Evolutionary conservation across 2,329 filamentous ascomycete species (phyloP).

Genomic region (Elsinoe australis): DNA sequence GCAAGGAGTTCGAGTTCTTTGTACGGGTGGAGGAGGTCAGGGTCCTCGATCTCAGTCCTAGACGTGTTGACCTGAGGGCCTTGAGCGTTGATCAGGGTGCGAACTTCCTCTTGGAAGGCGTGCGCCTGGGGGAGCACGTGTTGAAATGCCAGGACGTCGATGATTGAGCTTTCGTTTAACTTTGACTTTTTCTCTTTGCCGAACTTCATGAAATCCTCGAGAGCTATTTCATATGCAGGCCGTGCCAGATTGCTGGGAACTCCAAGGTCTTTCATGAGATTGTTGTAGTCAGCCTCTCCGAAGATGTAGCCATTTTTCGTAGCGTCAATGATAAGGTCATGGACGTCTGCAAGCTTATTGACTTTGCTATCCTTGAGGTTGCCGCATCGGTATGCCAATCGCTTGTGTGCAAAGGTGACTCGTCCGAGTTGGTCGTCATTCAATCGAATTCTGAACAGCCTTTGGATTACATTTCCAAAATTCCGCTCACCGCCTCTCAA

Average conservation of each 20-base stretch:
- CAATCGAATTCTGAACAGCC: slow-evolving; percentile 27
- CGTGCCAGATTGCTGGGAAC: slow-evolving; percentile 42
- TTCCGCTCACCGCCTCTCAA: slow-evolving; percentile 17
- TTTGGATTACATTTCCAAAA: slow-evolving; percentile 8
- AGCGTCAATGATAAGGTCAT: slow-evolving; percentile 41
- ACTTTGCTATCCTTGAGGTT: slow-evolving; percentile 25
- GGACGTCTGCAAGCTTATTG: slow-evolving; percentile 23
- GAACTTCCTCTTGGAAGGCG: slow-evolving; percentile 20
- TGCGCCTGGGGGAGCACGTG: slow-evolving; percentile 24
- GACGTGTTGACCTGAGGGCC: neutral
- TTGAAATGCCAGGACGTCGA: slow-evolving; percentile 48
- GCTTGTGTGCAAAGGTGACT: slow-evolving; percentile 58
- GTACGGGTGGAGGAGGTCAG: slow-evolving; percentile 17
- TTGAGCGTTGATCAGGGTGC: slow-evolving; percentile 5
- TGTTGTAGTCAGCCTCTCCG: slow-evolving; percentile 37
- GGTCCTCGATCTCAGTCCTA: slow-evolving; percentile 3
- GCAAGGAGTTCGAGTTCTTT: slow-evolving; percentile 9
- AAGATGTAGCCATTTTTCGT: slow-evolving; percentile 45
- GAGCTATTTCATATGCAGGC: slow-evolving; percentile 30
- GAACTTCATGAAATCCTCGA: slow-evolving; percentile 22
- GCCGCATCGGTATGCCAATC: slow-evolving; percentile 47
- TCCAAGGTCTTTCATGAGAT: slow-evolving; percentile 44
- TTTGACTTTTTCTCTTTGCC: slow-evolving; percentile 1
- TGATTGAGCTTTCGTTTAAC: slow-evolving; percentile 41
- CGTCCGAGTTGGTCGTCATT: slow-evolving; percentile 52